A percentile compares a stretch with the other conserved stretches of the same genome.
Evolutionary conservation across 768 basidiomycete species (phyloP).

Genomic region (Mycena rebaudengoi): DNA sequence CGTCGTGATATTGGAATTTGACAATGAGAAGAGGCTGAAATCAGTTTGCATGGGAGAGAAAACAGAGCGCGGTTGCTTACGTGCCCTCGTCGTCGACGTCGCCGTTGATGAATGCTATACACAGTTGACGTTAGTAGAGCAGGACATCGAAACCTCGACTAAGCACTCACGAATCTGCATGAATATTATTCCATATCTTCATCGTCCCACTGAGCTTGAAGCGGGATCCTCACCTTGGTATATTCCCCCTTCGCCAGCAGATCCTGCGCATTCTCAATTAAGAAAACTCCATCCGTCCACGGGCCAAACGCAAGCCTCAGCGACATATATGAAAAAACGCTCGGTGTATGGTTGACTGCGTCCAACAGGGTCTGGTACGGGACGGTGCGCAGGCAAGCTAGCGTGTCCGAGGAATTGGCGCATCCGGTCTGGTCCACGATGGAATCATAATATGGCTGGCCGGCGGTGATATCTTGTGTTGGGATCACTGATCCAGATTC

Average conservation of each 20-base stretch:
- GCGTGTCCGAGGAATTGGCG: not conserved
- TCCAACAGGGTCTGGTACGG: not conserved
- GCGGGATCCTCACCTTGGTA: not conserved
- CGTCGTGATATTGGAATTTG: not conserved
- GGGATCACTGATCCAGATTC: not conserved
- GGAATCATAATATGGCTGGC: not conserved
- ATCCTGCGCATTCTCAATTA: not conserved
- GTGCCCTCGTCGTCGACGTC: constrained; percentile 2
- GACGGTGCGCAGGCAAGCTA: not conserved
- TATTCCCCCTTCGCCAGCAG: not conserved
- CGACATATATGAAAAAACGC: not conserved
- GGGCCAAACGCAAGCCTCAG: not conserved
- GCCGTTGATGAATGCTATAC: not conserved
- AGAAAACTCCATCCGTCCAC: not conserved
- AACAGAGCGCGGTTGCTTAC: not conserved
- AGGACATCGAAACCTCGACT: not conserved
- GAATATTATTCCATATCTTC: not conserved
- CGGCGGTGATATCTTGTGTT: not conserved
- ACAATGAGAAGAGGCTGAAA: not conserved
- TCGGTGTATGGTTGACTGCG: not conserved
- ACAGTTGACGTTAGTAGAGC: not conserved
- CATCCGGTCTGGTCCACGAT: not conserved
- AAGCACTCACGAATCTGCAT: not conserved
- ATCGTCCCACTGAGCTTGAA: not conserved
- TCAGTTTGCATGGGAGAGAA: not conserved